Evolutionary conservation across 768 basidiomycete genomes (phyloP).

Genomic region (Tylopilus felleus): DNA sequence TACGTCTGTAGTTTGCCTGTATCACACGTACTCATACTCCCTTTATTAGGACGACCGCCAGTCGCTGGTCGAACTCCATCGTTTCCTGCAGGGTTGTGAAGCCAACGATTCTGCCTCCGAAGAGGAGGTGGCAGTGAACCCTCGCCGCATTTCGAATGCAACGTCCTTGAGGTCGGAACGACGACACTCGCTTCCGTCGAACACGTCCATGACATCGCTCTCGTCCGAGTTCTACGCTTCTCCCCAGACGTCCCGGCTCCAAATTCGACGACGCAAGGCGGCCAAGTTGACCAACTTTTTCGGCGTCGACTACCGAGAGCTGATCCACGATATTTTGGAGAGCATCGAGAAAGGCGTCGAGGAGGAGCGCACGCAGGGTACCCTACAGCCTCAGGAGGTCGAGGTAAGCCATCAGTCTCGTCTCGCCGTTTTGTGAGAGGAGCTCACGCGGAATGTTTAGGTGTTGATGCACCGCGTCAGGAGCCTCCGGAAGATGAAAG

Average conservation of each 20-base stretch:
- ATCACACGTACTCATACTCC: conserved; percentile 1
- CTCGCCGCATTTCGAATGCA: conserved; percentile 32
- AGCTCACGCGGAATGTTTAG: conserved; percentile 31
- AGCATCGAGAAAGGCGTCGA: conserved; percentile 76
- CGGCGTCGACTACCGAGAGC: conserved; percentile 77
- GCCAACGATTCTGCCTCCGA: conserved; percentile 20
- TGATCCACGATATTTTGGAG: conserved; percentile 74
- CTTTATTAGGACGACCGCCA: conserved; percentile 63
- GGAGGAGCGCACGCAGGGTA: conserved; percentile 63
- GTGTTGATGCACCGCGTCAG: conserved; percentile 42
- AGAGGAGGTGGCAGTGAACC: conserved; percentile 13
- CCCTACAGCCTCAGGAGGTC: conserved; percentile 62
- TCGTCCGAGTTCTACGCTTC: conserved; percentile 46
- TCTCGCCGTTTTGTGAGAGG: not conserved
- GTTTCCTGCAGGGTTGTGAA: conserved; percentile 48
- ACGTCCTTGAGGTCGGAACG: conserved; percentile 55
- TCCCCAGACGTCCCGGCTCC: conserved; percentile 49
- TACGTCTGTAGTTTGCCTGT: conserved; percentile 33
- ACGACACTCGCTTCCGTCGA: conserved; percentile 65
- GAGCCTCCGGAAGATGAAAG: conserved; percentile 26
- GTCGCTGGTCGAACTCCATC: conserved; percentile 72
- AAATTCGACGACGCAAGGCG: conserved; percentile 66
- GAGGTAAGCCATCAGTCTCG: conserved; percentile 48
- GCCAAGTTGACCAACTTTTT: conserved; percentile 88
- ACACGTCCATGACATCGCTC: conserved; percentile 58